Percentiles rank a stretch among this genome's conserved stretches.
phyloP scores from a whole-genome alignment of 148 eudicot species.

The Selenicereus undatus region DNA sequence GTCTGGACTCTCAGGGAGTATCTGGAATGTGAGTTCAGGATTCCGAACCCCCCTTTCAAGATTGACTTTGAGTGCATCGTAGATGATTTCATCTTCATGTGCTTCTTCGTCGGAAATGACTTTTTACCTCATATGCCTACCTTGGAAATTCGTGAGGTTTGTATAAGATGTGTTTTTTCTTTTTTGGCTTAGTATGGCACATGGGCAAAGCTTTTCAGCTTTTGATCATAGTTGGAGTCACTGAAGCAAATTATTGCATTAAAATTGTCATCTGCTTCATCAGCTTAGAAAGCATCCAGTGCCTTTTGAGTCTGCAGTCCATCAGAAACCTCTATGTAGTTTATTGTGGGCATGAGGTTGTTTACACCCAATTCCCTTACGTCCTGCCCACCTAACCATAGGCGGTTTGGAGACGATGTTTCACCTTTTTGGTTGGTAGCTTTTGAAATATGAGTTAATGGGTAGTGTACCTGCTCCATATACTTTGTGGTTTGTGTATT shows the following conservation, averaged over 20 bases:
- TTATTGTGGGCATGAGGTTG: not conserved
- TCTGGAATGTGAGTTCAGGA: slow-evolving; percentile 80
- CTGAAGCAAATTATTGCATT: not conserved
- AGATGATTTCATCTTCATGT: slow-evolving; percentile 89
- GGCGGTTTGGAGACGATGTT: not conserved
- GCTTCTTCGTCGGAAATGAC: slow-evolving; percentile 96
- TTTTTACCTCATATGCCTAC: slow-evolving; percentile 98
- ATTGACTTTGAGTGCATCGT: slow-evolving; percentile 61
- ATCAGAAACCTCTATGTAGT: not conserved
- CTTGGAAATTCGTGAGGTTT: slow-evolving; percentile 85
- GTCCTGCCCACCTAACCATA: not conserved
- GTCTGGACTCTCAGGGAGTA: slow-evolving; percentile 91
- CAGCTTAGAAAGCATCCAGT: not conserved
- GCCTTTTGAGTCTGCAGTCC: not conserved
- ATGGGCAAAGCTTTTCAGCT: not conserved
- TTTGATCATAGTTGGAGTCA: not conserved
- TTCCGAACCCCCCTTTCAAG: slow-evolving; percentile 56
- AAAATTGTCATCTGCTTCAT: not conserved
- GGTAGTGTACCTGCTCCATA: not conserved
- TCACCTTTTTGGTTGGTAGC: not conserved
- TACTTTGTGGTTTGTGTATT: not conserved
- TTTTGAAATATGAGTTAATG: not conserved
- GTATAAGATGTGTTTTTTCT: slow-evolving; percentile 10
- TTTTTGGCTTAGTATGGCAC: not conserved
- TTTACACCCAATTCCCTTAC: not conserved